A percentile compares a stretch with the other conserved stretches of the same genome.
These are phyloP conservation scores for Hemileia vastatrix DNA, from an alignment of 1,284 basidiomycete species.

Conservation along the genomic window DNA sequence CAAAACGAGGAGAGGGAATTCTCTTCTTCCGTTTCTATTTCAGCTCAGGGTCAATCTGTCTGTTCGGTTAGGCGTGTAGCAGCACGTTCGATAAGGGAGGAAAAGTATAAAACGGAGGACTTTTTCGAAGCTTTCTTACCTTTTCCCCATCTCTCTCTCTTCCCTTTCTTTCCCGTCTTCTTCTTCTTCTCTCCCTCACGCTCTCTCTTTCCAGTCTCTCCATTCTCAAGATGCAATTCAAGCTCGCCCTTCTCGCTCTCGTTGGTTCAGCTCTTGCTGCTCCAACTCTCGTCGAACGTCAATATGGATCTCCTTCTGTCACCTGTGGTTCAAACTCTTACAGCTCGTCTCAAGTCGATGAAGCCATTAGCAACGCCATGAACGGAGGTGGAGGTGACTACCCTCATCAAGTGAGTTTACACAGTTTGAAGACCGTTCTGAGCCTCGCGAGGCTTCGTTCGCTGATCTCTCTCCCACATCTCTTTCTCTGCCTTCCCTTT, in stretches of 20 bases:
- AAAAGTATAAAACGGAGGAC: background rate
- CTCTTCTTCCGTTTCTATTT: too few species aligned
- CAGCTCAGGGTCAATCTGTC: too few species aligned
- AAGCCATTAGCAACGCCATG: constrained; percentile 29
- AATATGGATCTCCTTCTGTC: constrained; percentile 21
- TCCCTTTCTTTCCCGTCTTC: constrained; percentile 3
- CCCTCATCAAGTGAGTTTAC: background rate
- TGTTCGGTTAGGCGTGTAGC: too few species aligned
- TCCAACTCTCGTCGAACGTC: constrained; percentile 29
- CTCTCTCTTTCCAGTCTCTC: background rate
- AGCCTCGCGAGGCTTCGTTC: too few species aligned
- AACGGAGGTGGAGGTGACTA: constrained; percentile 14
- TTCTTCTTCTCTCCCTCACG: too few species aligned
- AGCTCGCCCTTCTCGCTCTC: constrained; percentile 27
- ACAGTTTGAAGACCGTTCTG: background rate
- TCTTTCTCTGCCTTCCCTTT: constrained; percentile 24
- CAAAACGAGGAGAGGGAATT: too few species aligned
- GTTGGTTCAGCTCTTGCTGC: constrained; percentile 25
- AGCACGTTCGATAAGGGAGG: background rate
- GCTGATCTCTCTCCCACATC: background rate
- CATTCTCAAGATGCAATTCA: constrained; percentile 28
- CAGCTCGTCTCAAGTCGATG: constrained; percentile 26
- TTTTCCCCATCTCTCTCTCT: background rate
- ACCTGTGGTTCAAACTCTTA: constrained; percentile 29
- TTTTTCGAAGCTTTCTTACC: background rate